Evolutionary conservation across 257 asterid species (phyloP).

Genomic region (Jacaranda copaia): DNA sequence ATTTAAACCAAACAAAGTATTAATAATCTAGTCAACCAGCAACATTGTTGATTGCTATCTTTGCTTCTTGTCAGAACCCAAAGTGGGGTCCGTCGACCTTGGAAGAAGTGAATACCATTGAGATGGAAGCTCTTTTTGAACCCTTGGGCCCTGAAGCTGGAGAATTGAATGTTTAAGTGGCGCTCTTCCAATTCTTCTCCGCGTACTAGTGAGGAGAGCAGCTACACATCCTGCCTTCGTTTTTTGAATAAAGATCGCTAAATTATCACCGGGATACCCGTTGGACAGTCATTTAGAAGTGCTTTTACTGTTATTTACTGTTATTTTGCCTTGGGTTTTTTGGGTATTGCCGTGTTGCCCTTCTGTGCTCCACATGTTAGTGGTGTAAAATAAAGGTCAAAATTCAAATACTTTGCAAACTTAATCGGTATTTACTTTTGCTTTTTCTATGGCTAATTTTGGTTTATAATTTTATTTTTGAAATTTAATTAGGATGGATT

Average conservation of each 20-base stretch:
- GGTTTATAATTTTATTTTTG: too few species aligned
- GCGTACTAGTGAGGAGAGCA: background rate
- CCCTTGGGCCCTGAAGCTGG: conserved; percentile 62
- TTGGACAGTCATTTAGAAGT: too few species aligned
- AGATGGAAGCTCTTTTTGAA: conserved; percentile 77
- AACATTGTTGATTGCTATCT: conserved; percentile 6
- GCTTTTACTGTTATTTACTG: too few species aligned
- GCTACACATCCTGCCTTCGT: background rate
- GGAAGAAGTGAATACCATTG: conserved; percentile 68
- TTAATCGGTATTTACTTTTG: too few species aligned
- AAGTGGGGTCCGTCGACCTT: conserved; percentile 85
- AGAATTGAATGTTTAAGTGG: conserved; percentile 67
- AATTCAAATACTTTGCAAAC: too few species aligned
- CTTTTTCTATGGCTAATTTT: too few species aligned
- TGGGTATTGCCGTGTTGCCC: too few species aligned
- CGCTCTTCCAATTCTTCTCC: background rate
- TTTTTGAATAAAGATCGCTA: background rate
- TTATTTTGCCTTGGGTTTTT: too few species aligned
- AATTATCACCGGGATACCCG: background rate
- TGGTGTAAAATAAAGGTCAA: too few species aligned
- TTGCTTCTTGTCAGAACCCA: conserved; percentile 68
- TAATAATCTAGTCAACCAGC: background rate
- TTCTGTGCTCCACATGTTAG: too few species aligned
- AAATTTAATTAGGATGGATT: too few species aligned
- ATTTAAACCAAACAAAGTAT: too few species aligned